phyloP scores from a whole-genome alignment of 192 early-diverging fungal species.

The Mortierella hygrophila region DNA sequence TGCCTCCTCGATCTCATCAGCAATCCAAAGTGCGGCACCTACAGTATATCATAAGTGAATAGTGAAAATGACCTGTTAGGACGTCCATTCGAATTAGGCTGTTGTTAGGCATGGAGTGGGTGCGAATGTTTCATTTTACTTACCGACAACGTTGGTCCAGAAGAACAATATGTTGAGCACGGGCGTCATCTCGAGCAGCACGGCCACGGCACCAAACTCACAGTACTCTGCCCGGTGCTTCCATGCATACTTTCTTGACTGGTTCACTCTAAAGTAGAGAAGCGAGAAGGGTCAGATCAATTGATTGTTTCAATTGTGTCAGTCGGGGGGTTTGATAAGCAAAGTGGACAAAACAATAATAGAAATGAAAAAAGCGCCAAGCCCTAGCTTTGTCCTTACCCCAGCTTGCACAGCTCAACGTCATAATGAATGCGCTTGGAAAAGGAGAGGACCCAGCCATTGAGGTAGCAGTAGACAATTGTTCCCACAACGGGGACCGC shows the following conservation, averaged over 20 bases:
- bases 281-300: background rate
- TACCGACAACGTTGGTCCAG: conserved; percentile 78
- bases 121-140: background rate
- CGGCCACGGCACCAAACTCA: conserved; percentile 64
- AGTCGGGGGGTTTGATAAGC: background rate
- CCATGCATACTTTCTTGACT: conserved; percentile 66
- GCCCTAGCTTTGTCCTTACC: conserved; percentile 12
- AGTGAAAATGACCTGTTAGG: background rate
- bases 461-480: conserved; percentile 66
- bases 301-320: background rate
- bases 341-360: background rate
- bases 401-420: conserved; percentile 59
- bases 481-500: conserved; percentile 70
- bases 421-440: conserved; percentile 66
- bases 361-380: background rate
- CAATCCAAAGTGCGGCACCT: conserved; percentile 66
- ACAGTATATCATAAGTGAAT: background rate
- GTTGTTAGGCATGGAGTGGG: background rate
- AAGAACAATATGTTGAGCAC: conserved; percentile 72
- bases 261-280: conserved; percentile 26
- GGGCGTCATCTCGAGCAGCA: conserved; percentile 73
- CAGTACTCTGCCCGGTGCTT: conserved; percentile 46
- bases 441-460: conserved; percentile 67
- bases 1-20: conserved; percentile 68
- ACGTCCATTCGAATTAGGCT: background rate